Percentiles rank a stretch among this genome's conserved stretches.
phyloP scores from a whole-genome alignment of 495 filamentous ascomycete species.

The Tuber brumale region DNA sequence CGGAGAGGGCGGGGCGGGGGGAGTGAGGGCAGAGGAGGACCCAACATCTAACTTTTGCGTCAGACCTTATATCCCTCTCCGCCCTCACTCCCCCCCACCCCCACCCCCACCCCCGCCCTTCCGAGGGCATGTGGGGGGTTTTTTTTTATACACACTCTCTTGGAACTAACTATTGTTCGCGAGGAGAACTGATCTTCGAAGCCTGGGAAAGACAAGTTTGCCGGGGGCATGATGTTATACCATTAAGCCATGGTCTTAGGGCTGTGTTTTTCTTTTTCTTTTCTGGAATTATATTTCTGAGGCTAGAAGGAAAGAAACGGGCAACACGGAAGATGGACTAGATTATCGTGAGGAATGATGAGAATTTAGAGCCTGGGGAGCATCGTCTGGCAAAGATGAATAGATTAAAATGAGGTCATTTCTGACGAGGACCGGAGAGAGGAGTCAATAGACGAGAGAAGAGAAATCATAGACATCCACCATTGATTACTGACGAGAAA shows the following conservation, averaged over 20 bases:
- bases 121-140: neutral
- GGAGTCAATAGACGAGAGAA: neutral
- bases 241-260: neutral
- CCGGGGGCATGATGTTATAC: neutral
- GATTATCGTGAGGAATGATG: no score
- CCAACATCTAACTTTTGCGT: neutral
- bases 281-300: neutral
- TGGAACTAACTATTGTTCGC: neutral
- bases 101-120: neutral
- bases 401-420: no score
- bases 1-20: neutral
- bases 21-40: neutral
- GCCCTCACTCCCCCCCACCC: no score
- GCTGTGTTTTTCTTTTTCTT: neutral
- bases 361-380: no score
- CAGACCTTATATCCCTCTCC: no score
- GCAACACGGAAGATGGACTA: no score
- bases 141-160: neutral
- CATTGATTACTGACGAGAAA: neutral
- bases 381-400: no score
- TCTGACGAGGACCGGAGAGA: no score
- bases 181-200: neutral
- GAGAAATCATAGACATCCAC: neutral
- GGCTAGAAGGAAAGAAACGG: neutral
- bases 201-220: neutral